Conservation (phyloP, 2,329 filamentous ascomycete species). For the Macrophomina pseudophaseolina region DNA sequence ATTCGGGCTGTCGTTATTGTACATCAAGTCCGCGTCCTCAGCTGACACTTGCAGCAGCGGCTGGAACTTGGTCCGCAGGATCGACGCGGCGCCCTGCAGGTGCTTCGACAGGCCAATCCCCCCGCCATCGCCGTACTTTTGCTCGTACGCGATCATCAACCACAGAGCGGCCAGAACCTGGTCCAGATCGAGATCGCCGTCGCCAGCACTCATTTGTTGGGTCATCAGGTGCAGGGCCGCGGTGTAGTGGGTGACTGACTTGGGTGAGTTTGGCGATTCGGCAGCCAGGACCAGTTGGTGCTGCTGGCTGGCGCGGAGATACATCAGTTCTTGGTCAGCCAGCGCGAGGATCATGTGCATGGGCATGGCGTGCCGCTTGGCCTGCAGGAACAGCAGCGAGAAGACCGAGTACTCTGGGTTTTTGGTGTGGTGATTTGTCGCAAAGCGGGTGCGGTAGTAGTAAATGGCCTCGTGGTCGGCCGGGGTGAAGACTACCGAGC, state of each 20-base stretch:
- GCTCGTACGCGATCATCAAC: slow-evolving; percentile 47
- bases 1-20: slow-evolving; percentile 12
- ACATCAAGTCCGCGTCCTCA: slow-evolving; percentile 5
- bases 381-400: slow-evolving; percentile 44
- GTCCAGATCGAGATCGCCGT: slow-evolving; percentile 37
- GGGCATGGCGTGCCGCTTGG: slow-evolving; percentile 40
- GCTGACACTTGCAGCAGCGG: slow-evolving; percentile 25
- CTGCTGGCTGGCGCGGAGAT: slow-evolving; percentile 34
- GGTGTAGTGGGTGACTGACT: slow-evolving; percentile 33
- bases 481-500: slow-evolving; percentile 35
- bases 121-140: slow-evolving; percentile 44
- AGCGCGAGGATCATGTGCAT: slow-evolving; percentile 47
- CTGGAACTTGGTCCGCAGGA: slow-evolving; percentile 35
- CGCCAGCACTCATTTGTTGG: slow-evolving; percentile 34
- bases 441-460: slow-evolving; percentile 45
- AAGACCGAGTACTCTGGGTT: slow-evolving; percentile 44
- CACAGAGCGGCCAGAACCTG: slow-evolving; percentile 40
- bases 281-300: not conserved
- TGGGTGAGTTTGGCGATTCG: not conserved
- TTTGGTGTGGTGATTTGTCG: slow-evolving; percentile 45
- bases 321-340: slow-evolving; percentile 40
- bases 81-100: slow-evolving; percentile 39
- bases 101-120: slow-evolving; percentile 41
- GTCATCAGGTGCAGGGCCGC: slow-evolving; percentile 41
- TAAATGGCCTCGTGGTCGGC: slow-evolving; percentile 45